phyloP scores from a whole-genome alignment of 1,139 yeast species.

The Pichia sp. region DNA sequence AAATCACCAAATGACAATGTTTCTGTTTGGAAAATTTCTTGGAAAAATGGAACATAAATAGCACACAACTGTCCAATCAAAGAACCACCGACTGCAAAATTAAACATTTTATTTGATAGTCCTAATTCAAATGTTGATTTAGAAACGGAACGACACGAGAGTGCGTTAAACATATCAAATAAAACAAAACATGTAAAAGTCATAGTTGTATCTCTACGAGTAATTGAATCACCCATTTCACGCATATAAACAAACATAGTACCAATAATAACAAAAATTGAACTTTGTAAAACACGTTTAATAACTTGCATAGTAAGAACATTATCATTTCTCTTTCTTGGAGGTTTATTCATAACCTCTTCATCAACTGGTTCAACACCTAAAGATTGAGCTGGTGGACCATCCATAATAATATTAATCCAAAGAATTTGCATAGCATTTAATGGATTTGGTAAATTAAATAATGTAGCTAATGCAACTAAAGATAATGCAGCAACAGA shows the following conservation, averaged over 20 bases:
- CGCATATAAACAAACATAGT: constrained; percentile 77
- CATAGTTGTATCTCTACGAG: constrained; percentile 97
- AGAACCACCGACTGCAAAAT: constrained; percentile 86
- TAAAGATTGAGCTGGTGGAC: constrained; percentile 96
- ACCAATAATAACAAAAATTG: constrained; percentile 66
- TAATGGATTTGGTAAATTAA: constrained; percentile 89
- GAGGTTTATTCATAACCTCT: constrained; percentile 91
- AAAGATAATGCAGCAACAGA: constrained; percentile 90
- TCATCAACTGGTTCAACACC: constrained; percentile 98
- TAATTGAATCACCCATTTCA: constrained; percentile 81
- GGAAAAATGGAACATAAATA: constrained; percentile 87
- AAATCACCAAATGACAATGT: constrained; percentile 69
- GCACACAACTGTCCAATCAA: constrained; percentile 90
- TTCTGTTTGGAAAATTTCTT: constrained; percentile 87
- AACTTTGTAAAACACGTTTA: constrained; percentile 69
- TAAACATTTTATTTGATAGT: constrained; percentile 79
- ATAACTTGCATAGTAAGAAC: constrained; percentile 67
- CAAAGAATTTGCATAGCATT: constrained; percentile 98
- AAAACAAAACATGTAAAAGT: constrained; percentile 94
- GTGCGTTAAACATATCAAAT: constrained; percentile 93
- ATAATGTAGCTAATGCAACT: constrained; percentile 79
- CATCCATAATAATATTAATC: constrained; percentile 97
- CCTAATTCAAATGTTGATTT: constrained; percentile 81
- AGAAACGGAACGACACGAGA: constrained; percentile 81
- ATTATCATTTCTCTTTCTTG: constrained; percentile 77